Evolutionary conservation across 2,329 filamentous ascomycete genomes (phyloP).

Genomic region (Ophiobolus disseminans): DNA sequence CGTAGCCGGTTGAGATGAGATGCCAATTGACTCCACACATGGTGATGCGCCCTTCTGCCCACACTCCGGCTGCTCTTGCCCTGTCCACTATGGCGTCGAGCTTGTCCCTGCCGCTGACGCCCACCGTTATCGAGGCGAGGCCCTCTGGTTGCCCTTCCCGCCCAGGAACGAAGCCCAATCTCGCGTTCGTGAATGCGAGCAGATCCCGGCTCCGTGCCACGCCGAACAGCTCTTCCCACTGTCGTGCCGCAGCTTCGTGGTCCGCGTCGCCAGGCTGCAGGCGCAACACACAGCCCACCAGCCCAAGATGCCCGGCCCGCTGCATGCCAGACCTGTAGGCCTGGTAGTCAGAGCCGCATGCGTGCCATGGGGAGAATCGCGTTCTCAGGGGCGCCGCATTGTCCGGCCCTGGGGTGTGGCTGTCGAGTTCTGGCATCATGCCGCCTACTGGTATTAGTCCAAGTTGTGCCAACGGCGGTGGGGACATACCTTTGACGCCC

Average conservation of each 20-base stretch:
- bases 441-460: slow-evolving; percentile 39
- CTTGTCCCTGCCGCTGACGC: slow-evolving; percentile 44
- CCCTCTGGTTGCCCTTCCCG: slow-evolving; percentile 45
- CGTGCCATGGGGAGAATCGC: slow-evolving; percentile 55
- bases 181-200: slow-evolving; percentile 47
- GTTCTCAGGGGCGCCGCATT: slow-evolving; percentile 50
- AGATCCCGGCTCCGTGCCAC: slow-evolving; percentile 51
- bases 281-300: slow-evolving; percentile 47
- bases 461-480: not conserved
- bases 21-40: slow-evolving; percentile 52
- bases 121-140: slow-evolving; percentile 49
- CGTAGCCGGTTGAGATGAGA: slow-evolving; percentile 36
- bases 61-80: slow-evolving; percentile 40
- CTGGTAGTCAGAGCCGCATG: slow-evolving; percentile 48
- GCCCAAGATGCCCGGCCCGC: slow-evolving; percentile 42
- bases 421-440: slow-evolving; percentile 55
- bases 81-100: slow-evolving; percentile 43
- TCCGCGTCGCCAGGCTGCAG: slow-evolving; percentile 48
- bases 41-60: slow-evolving; percentile 41
- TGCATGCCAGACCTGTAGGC: slow-evolving; percentile 49
- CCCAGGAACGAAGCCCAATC: slow-evolving; percentile 48
- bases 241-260: slow-evolving; percentile 45
- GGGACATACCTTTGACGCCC: slow-evolving; percentile 44
- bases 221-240: slow-evolving; percentile 53
- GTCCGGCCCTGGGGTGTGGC: slow-evolving; percentile 39